phyloP scores from a whole-genome alignment of 73 alveolate genomes.

The Uronychia setigera region DNA sequence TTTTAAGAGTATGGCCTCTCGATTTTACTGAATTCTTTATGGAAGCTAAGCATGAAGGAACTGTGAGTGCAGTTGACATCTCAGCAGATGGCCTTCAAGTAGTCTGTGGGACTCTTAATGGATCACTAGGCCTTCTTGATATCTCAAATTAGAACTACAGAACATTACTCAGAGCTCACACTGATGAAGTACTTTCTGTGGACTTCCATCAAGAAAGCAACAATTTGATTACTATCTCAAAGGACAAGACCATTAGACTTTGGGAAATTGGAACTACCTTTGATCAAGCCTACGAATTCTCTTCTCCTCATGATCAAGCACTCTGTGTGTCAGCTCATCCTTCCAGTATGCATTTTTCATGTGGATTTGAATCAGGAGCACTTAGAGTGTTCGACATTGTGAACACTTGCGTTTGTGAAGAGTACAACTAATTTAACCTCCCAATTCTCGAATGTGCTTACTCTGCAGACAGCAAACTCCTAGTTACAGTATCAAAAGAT shows the following conservation, averaged over 20 bases:
- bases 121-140: slow-evolving; percentile 90
- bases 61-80: slow-evolving; percentile 91
- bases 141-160: slow-evolving; percentile 86
- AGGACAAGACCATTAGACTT: slow-evolving; percentile 81
- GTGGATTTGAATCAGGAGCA: slow-evolving; percentile 83
- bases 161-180: slow-evolving; percentile 95
- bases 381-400: slow-evolving; percentile 85
- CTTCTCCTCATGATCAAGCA: slow-evolving; percentile 79
- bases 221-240: slow-evolving; percentile 66
- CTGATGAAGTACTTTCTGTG: slow-evolving; percentile 69
- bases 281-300: slow-evolving; percentile 81
- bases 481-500: slow-evolving; percentile 68
- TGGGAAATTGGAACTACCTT: slow-evolving; percentile 78
- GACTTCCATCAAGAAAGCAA: slow-evolving; percentile 62
- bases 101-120: slow-evolving; percentile 94
- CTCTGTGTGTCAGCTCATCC: slow-evolving; percentile 72
- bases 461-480: slow-evolving; percentile 61
- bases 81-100: slow-evolving; percentile 92
- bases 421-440: slow-evolving; percentile 66
- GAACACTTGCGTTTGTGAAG: slow-evolving; percentile 75
- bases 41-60: slow-evolving; percentile 98
- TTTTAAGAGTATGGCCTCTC: slow-evolving; percentile 95
- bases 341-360: slow-evolving; percentile 64
- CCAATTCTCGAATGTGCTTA: slow-evolving; percentile 57
- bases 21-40: slow-evolving; percentile 94